Base-by-base conservation (phyloP, 129 eudicot species). In the Smallanthus sonchifolius region DNA sequence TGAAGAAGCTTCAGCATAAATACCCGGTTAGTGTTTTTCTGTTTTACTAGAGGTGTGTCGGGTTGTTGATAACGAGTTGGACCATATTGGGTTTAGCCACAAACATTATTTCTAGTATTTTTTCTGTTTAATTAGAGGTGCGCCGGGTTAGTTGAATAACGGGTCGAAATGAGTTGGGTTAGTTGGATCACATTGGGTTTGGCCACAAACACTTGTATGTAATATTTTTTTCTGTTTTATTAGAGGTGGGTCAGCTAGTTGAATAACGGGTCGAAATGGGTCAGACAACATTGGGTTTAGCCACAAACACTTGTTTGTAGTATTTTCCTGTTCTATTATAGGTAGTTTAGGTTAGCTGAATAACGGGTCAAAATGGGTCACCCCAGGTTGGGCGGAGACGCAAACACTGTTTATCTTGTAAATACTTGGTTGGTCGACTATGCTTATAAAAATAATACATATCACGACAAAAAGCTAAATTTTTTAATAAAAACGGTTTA, bases 1-100 rank as follows among this genome's bases (percentile, higher is more conserved):
- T 88, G 70, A 90, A 79, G 85, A 87, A 90, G 37, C 87, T 93
- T 43, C 98, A 93, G 84, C 75, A 72, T 40, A 73, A 71, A 17
- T 90, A 86, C 85, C 92, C 98, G 39, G 98, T 89, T 39, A 79
- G 78, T 10, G 10, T 59, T 28, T 59, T 28, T 30, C 38, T 59
- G 9, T 59, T 11, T 10, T 32, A 10, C 30, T 10, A 10, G 7
- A 59, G 39, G 65, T 11, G 65, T 1, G 43, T 17, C 5, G 20
- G 5, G n/a, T n/a, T n/a, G n/a, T n/a, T n/a, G n/a, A n/a, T n/a
- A n/a, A n/a, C n/a, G n/a, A n/a, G n/a, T 19, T 6, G 13, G 34
- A 5, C 4, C 8, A 10, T 10, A 49, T 14, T 3, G 30, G 39
- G 8, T 59, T n/a, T n/a, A n/a, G n/a, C n/a, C n/a, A n/a, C n/a